A percentile compares a stretch with the other conserved stretches of the same genome.
These are phyloP conservation scores for Schoenoplectus tabernaemontani DNA, from an alignment of 202 grass and related monocot species.

Conservation along the genomic window DNA sequence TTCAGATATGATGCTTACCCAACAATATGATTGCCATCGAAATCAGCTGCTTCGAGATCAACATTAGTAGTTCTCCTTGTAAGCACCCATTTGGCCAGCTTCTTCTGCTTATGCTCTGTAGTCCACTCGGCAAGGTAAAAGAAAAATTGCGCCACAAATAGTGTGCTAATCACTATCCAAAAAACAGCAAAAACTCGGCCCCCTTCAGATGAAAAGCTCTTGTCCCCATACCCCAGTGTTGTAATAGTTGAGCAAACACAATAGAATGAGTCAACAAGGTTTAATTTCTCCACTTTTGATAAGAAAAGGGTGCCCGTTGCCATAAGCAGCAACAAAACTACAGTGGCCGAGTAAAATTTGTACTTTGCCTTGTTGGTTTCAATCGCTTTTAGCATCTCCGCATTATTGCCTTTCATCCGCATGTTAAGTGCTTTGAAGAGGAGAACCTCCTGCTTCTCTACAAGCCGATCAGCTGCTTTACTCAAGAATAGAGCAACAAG, in stretches of 20 bases:
- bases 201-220: constrained; percentile 59
- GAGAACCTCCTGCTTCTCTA: constrained; percentile 87
- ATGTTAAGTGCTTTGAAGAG: constrained; percentile 79
- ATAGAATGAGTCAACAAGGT: constrained; percentile 78
- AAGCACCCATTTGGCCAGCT: constrained; percentile 84
- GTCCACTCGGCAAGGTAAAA: constrained; percentile 76
- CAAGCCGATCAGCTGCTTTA: constrained; percentile 70
- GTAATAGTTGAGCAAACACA: constrained; percentile 88
- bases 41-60: constrained; percentile 90
- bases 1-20: constrained; percentile 39
- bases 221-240: constrained; percentile 81
- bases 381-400: constrained; percentile 46
- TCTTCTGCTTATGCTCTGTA: constrained; percentile 59
- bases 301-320: constrained; percentile 53
- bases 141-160: constrained; percentile 74
- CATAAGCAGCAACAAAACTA: constrained; percentile 42
- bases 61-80: constrained; percentile 54
- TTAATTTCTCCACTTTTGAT: constrained; percentile 74
- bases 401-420: constrained; percentile 35
- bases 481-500: constrained; percentile 65
- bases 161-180: constrained; percentile 76
- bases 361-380: constrained; percentile 63
- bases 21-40: constrained; percentile 51
- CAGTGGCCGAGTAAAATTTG: constrained; percentile 55
- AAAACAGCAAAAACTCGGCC: constrained; percentile 70